Evolutionary conservation across 805 yeast species (phyloP).

Genomic region (Hemisphaericaspora nanyangensis): DNA sequence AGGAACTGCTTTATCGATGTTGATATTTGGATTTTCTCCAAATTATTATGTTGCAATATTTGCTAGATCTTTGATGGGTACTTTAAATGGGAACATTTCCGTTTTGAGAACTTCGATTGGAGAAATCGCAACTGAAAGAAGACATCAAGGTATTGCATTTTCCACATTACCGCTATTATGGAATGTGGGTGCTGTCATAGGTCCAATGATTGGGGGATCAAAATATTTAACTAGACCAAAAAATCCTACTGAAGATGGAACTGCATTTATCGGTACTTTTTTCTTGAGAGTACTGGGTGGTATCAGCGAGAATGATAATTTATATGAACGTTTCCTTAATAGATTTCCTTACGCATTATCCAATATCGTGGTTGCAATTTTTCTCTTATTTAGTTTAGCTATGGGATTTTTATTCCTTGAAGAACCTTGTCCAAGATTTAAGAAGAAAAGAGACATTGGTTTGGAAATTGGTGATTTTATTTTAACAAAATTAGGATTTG

Average conservation of each 20-base stretch:
- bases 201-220: constrained; percentile 55
- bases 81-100: constrained; percentile 60
- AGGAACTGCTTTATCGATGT: constrained; percentile 48
- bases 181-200: constrained; percentile 58
- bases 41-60: constrained; percentile 50
- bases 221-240: constrained; percentile 48
- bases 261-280: background rate
- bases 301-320: background rate
- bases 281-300: background rate
- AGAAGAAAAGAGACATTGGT: constrained; percentile 26
- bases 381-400: constrained; percentile 22
- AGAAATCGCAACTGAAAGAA: constrained; percentile 52
- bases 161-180: constrained; percentile 58
- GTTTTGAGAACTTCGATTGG: constrained; percentile 63
- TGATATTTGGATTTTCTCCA: constrained; percentile 51
- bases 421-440: constrained; percentile 28
- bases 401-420: constrained; percentile 34
- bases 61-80: constrained; percentile 53
- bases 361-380: constrained; percentile 29
- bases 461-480: constrained; percentile 35
- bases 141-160: constrained; percentile 62
- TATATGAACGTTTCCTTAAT: constrained; percentile 25
- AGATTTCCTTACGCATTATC: constrained; percentile 37
- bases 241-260: background rate
- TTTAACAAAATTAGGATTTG: constrained; percentile 21